phyloP scores from a whole-genome alignment of 1,139 yeast genomes.

The Kodamaea arcana region DNA sequence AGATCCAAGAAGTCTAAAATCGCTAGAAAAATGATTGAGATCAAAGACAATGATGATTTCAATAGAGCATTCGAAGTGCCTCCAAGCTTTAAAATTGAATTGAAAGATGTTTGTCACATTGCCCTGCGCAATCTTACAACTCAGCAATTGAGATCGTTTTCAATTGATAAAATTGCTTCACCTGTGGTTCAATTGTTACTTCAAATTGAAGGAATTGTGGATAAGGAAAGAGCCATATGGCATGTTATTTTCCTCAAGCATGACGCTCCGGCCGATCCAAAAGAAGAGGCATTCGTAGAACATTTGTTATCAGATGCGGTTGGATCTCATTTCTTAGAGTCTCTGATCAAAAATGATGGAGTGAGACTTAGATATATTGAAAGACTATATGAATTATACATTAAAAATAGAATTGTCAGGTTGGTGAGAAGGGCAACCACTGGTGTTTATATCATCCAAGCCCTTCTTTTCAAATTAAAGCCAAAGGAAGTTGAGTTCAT shows the following conservation, averaged over 20 bases:
- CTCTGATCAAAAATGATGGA: slow-evolving; percentile 54
- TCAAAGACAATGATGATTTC: slow-evolving; percentile 71
- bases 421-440: slow-evolving; percentile 75
- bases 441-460: slow-evolving; percentile 80
- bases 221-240: slow-evolving; percentile 67
- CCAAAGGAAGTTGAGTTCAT: slow-evolving; percentile 58
- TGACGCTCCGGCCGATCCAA: slow-evolving; percentile 47
- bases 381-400: slow-evolving; percentile 66
- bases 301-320: slow-evolving; percentile 80
- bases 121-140: slow-evolving; percentile 40
- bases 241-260: slow-evolving; percentile 45
- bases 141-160: slow-evolving; percentile 58
- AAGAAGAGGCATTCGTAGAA: slow-evolving; percentile 81
- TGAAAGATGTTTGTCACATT: slow-evolving; percentile 42
- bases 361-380: slow-evolving; percentile 68
- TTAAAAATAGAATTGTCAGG: slow-evolving; percentile 68
- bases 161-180: slow-evolving; percentile 78
- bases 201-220: slow-evolving; percentile 78
- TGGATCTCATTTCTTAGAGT: slow-evolving; percentile 86
- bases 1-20: slow-evolving; percentile 85
- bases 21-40: slow-evolving; percentile 90
- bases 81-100: slow-evolving; percentile 58
- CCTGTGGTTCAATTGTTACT: slow-evolving; percentile 81
- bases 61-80: slow-evolving; percentile 71
- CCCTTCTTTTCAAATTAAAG: slow-evolving; percentile 57